These are phyloP conservation scores for Talaromyces nanjingensis DNA, from an alignment of 495 filamentous ascomycete genomes.

Conservation along the genomic window DNA sequence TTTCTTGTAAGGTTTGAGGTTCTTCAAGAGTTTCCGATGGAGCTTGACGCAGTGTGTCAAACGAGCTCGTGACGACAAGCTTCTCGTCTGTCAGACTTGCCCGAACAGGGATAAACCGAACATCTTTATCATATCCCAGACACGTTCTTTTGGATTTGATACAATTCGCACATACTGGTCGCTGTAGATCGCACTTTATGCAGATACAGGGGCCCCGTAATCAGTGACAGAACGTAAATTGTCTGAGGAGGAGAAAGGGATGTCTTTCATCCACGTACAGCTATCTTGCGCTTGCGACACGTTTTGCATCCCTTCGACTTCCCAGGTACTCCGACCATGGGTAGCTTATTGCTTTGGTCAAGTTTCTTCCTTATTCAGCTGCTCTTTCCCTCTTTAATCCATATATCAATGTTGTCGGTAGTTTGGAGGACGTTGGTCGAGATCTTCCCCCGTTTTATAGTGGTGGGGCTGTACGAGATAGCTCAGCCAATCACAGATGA, in stretches of 20 bases:
- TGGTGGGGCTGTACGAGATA: not conserved
- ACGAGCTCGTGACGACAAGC: conserved; percentile 8
- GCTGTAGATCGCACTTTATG: conserved; percentile 28
- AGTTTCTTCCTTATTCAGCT: not conserved
- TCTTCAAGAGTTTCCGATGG: not conserved
- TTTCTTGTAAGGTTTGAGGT: not conserved
- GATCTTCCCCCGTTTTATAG: not conserved
- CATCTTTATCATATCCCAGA: conserved; percentile 28
- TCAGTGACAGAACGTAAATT: not conserved
- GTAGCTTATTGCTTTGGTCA: not conserved
- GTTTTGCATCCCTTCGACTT: conserved; percentile 41
- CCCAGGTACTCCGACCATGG: conserved; percentile 41
- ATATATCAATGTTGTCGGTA: not conserved
- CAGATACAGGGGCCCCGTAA: not conserved
- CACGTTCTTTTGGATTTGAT: conserved; percentile 28
- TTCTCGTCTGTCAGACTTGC: conserved; percentile 10
- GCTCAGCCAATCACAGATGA: not conserved
- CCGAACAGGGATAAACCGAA: conserved; percentile 25
- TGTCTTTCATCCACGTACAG: conserved; percentile 17
- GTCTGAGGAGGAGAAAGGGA: not conserved
- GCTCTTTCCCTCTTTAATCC: not conserved
- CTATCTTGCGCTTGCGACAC: conserved; percentile 34
- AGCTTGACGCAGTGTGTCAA: not conserved
- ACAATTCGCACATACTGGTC: conserved; percentile 28
- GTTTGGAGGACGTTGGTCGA: not conserved